Base-by-base conservation (phyloP, 495 filamentous ascomycete genomes). In the Aspergillus coremiiformis region DNA sequence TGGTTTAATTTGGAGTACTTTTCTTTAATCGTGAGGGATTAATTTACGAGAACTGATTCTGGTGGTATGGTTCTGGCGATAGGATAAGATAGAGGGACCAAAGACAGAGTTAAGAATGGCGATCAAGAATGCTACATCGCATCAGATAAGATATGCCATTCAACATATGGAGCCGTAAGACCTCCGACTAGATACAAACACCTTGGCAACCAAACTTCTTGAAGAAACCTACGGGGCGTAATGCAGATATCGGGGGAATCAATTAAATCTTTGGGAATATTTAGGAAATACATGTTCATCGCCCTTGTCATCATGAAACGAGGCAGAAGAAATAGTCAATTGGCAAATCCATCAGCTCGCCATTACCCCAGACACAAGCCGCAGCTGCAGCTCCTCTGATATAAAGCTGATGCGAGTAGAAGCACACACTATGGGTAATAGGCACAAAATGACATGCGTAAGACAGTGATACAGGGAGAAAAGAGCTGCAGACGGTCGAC, bases 381-480 rank as follows among this genome's bases (percentile, higher is more conserved):
- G 37, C 37, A 41, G 37, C 37, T 41, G 37, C 37, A 19, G 20
- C 56, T 57, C 59, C 56, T 58, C 59, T 51, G 35, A 59, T 54
- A 50, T 53, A 58, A 44, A 56, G 48, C 49, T 52, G 33, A 56
- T 60, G 47, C 42, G 41, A 41, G 32, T 29, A 26, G 17, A 52
- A 49, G 39, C 21, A 12, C n/a, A 44, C 50, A 51, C 41, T 19
- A 47, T 49, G 19, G 58, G 54, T 43, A 41, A 56, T 24, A 54
- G 47, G 33, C 20, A n/a, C 42, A 47, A 45, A 43, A 50, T 30
- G 39, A 49, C 27, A 55, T 39, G 48, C 43, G 55, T 35, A 48
- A 39, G 55, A 58, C 58, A 61, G 61, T 64, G 61, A 64, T 64
- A 64, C 61, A 64, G 39, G 51, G 61, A 64, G 56, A 61, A 60